Evolutionary conservation across 257 asterid species (phyloP).

Genomic region (Solanum gracilifrons): DNA sequence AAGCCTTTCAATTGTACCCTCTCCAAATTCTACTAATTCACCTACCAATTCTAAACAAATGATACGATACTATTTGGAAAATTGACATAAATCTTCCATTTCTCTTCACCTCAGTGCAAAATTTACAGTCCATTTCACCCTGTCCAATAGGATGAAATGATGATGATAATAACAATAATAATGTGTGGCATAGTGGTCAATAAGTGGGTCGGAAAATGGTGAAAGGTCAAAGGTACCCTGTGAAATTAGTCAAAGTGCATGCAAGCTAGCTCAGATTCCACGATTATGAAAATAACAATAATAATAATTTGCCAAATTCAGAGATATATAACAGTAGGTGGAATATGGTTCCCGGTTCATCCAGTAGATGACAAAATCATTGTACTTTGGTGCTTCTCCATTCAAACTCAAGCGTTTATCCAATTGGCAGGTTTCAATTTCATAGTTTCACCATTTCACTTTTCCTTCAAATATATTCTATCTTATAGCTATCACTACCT

Average conservation of each 20-base stretch:
- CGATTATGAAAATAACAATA: not conserved
- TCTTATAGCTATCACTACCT: not conserved
- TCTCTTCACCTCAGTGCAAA: not conserved
- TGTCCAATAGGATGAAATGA: not conserved
- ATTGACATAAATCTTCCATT: not conserved
- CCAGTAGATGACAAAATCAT: not conserved
- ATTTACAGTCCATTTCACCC: not conserved
- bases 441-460: not conserved
- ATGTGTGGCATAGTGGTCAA: not conserved
- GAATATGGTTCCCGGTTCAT: not conserved
- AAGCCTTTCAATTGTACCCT: not conserved
- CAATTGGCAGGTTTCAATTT: not conserved
- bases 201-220: not conserved
- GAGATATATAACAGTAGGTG: not conserved
- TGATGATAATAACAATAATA: not conserved
- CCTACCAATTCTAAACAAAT: not conserved
- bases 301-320: not conserved
- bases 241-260: not conserved
- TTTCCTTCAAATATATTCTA: not conserved
- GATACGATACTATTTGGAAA: not conserved
- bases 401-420: not conserved
- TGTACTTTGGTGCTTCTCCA: not conserved
- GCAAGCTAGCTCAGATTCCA: not conserved
- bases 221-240: not conserved
- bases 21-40: not conserved